Base-by-base conservation (phyloP, 345 rosid genomes). In the Salix udensis region DNA sequence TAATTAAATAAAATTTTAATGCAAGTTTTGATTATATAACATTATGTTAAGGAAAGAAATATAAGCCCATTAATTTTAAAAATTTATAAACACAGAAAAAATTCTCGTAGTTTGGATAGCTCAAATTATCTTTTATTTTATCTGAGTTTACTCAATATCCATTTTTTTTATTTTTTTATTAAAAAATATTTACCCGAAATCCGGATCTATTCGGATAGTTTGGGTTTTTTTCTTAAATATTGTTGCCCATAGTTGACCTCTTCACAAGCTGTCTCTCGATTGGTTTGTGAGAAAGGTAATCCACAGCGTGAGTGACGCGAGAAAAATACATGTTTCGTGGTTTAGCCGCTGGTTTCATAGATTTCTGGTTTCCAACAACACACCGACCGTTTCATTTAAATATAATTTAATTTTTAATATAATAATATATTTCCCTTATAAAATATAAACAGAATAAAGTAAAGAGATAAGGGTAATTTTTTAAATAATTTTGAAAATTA, bases 321-420 rank as follows among this genome's bases (percentile, higher is more conserved):
- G 7, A 14, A 5, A 18, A 6, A 44, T 74, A 1, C 7, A 12
- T 7, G 8, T 28, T 18, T 5, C 26, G 24, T 26, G 16, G 53
- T 34, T 53, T 68, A 6, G 79, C 76, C 78, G 82, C 80, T 79
- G 37, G 85, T 82, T 76, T 82, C 76, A 65, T 50, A 60, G 53
- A 42, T 71, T 60, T 70, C 30, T 76, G 83, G 85, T 76, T 68
- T 79, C 55, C 21, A 73, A 55, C 78, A 79, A 58, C 50, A 16
- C 82, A 71, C 79, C 82, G 78, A 76, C 81, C 78, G 69, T 60
- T 64, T 52, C 36, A 30, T 66, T 65, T 73, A 75, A 50, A 60
- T 77, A 73, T 39, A 60, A 18, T 55, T 37, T 55, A 8, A 19
- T 60, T 48, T 66, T 42, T 19, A 37, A 12, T 60, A 46, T 64